phyloP scores from a whole-genome alignment of 2,329 filamentous ascomycete genomes.

The Cordyceps pruinosa region DNA sequence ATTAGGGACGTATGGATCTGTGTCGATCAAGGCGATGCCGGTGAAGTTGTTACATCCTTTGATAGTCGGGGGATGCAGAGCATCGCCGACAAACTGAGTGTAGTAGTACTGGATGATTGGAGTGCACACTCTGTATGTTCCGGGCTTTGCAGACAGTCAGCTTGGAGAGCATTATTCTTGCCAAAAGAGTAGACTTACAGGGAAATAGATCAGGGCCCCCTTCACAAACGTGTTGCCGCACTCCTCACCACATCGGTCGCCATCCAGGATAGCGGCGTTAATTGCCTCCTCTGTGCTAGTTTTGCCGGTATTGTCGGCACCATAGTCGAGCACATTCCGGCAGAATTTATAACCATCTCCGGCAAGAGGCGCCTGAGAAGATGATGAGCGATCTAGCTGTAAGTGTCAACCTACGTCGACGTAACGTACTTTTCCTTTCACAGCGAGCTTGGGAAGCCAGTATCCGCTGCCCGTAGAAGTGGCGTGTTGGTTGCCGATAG shows the following conservation, averaged over 20 bases:
- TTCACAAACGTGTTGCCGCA: constrained; percentile 60
- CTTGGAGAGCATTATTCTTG: not conserved
- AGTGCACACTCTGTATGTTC: constrained; percentile 60
- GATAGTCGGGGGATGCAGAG: constrained; percentile 46
- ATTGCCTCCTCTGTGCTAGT: constrained; percentile 27
- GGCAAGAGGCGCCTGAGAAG: constrained; percentile 1
- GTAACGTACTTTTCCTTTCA: too few species aligned
- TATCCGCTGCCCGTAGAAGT: too few species aligned
- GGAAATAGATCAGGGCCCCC: constrained; percentile 64
- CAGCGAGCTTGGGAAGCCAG: too few species aligned
- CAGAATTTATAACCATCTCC: constrained; percentile 45
- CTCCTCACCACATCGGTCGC: constrained; percentile 57
- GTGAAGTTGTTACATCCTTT: constrained; percentile 46
- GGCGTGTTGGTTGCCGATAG: too few species aligned
- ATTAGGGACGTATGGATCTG: constrained; percentile 51
- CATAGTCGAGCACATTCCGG: constrained; percentile 46
- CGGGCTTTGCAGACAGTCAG: constrained; percentile 20
- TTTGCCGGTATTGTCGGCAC: constrained; percentile 38
- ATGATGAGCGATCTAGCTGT: too few species aligned
- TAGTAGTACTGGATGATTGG: constrained; percentile 60
- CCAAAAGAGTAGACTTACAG: constrained; percentile 22
- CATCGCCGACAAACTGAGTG: constrained; percentile 68
- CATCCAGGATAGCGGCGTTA: constrained; percentile 60
- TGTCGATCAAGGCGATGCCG: constrained; percentile 64
- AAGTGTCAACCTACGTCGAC: too few species aligned